phyloP scores from a whole-genome alignment of 2,329 filamentous ascomycete genomes.

The Aspergillus piperis region DNA sequence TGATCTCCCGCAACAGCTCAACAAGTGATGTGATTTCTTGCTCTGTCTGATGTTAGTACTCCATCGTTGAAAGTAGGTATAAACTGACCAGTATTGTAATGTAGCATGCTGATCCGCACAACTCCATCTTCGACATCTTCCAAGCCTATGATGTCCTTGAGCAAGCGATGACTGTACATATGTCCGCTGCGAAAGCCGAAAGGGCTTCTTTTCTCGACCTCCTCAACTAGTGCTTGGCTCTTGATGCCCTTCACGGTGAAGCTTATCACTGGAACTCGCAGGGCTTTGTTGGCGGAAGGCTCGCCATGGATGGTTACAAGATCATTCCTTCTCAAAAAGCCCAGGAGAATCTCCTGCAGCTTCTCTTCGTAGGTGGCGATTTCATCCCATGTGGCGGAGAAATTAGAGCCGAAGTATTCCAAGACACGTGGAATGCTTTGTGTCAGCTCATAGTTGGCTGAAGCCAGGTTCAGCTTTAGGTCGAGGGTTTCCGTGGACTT shows the following conservation, averaged over 20 bases:
- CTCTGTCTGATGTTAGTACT: neutral
- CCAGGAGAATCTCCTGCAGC: conserved; percentile 61
- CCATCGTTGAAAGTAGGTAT: too few species aligned
- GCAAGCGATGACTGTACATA: conserved; percentile 68
- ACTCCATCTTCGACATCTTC: conserved; percentile 63
- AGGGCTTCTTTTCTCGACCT: conserved; percentile 59
- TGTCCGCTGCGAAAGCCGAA: conserved; percentile 68
- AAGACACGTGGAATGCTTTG: conserved; percentile 63
- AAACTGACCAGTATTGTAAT: conserved; percentile 68
- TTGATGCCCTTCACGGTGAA: conserved; percentile 62
- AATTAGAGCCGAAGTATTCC: conserved; percentile 57
- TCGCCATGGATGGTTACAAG: conserved; percentile 64
- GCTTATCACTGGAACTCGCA: conserved; percentile 66
- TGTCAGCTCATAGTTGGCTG: conserved; percentile 69
- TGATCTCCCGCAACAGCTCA: neutral
- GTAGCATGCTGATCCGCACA: conserved; percentile 69
- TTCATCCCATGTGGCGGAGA: conserved; percentile 48
- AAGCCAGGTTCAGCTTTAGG: conserved; percentile 69
- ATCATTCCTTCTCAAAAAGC: conserved; percentile 56
- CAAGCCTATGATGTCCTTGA: conserved; percentile 60
- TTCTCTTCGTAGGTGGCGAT: conserved; percentile 62
- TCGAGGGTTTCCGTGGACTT: conserved; percentile 61
- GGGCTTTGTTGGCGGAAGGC: conserved; percentile 47
- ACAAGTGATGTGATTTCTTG: conserved; percentile 1
- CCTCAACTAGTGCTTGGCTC: conserved; percentile 61